Conservation (phyloP, 1,139 yeast species). For the Saccharomyces pastorianus region DNA sequence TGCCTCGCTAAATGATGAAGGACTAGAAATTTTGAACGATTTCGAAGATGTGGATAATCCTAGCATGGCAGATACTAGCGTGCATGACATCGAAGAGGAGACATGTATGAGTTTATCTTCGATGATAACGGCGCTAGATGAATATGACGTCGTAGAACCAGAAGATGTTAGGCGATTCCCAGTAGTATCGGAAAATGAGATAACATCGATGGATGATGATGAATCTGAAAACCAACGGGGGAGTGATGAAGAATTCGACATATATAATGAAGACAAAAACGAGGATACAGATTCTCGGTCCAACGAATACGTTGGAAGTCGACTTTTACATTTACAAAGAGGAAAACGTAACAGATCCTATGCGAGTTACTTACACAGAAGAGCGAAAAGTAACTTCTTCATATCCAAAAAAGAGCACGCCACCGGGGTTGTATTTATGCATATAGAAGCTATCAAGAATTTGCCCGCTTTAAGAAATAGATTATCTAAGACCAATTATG, state of each 20-base stretch:
- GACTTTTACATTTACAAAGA: conserved; percentile 3
- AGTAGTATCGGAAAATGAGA: neutral
- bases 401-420: conserved; percentile 28
- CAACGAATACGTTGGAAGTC: conserved; percentile 6
- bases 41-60: neutral
- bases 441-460: conserved; percentile 62
- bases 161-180: conserved; percentile 2
- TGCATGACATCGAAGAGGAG: neutral
- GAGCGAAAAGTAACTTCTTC: conserved; percentile 17
- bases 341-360: conserved; percentile 5
- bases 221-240: conserved; percentile 5
- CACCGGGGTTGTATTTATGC: conserved; percentile 66
- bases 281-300: neutral
- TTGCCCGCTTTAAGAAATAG: conserved; percentile 59
- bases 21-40: conserved; percentile 2
- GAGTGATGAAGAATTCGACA: conserved; percentile 7
- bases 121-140: conserved; percentile 21
- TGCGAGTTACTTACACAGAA: conserved; percentile 6
- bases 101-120: conserved; percentile 10
- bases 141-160: conserved; percentile 17
- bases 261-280: neutral
- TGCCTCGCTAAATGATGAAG: conserved; percentile 3
- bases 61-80: neutral
- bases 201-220: neutral
- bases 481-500: conserved; percentile 61